These are phyloP conservation scores for Dicorynia guianensis DNA, from an alignment of 306 rosid genomes.

Conservation along the genomic window DNA sequence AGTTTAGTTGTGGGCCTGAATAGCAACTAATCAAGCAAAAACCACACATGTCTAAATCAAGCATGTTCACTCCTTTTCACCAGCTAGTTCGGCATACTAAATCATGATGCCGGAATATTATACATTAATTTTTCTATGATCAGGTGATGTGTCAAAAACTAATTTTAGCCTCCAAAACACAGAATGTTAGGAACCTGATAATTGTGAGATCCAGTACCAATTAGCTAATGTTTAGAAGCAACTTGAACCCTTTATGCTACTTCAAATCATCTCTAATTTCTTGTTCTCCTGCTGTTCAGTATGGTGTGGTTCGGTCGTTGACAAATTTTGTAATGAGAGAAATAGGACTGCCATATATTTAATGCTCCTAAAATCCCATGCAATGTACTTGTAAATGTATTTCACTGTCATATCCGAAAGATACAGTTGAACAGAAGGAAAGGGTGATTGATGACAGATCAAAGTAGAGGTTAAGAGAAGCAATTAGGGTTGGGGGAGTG, in stretches of 20 bases:
- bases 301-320: conserved; percentile 1
- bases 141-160: too few species aligned
- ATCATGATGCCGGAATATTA: too few species aligned
- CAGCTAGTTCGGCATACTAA: too few species aligned
- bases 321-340: not conserved
- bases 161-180: too few species aligned
- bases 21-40: not conserved
- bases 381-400: not conserved
- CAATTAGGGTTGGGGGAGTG: conserved; percentile 30
- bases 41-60: not conserved
- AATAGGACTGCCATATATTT: not conserved
- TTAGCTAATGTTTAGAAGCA: not conserved
- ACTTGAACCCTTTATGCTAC: not conserved
- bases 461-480: conserved; percentile 39
- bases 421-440: conserved; percentile 1
- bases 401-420: conserved; percentile 26
- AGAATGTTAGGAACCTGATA: too few species aligned
- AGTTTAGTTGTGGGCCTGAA: not conserved
- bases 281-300: not conserved
- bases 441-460: not conserved
- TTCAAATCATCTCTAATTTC: not conserved
- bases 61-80: too few species aligned
- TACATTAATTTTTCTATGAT: too few species aligned
- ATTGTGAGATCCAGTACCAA: too few species aligned
- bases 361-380: conserved; percentile 7